Conservation (phyloP, 331 rosid species). For the Malus hybrid region DNA sequence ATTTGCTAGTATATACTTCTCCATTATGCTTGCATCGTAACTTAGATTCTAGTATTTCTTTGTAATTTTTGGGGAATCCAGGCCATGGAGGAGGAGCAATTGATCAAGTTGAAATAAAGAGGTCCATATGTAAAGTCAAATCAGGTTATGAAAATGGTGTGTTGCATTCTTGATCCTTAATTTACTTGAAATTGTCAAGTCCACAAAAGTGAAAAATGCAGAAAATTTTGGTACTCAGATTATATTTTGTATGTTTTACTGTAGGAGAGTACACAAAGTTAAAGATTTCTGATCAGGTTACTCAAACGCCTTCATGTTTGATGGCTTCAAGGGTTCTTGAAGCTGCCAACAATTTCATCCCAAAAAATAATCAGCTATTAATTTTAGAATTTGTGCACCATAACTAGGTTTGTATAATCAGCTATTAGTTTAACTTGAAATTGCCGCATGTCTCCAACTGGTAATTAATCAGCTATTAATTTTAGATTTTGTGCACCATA, state of each 20-base stretch:
- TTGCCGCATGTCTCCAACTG: too few species aligned
- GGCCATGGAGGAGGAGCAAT: background rate
- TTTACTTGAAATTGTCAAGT: background rate
- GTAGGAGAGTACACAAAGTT: background rate
- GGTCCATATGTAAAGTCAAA: background rate
- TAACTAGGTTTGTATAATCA: too few species aligned
- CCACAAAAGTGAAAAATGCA: background rate
- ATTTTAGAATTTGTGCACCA: too few species aligned
- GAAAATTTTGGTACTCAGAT: background rate
- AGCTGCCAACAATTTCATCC: background rate
- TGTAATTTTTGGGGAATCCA: background rate
- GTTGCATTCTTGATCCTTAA: background rate
- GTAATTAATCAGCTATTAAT: too few species aligned
- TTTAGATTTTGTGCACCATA: too few species aligned
- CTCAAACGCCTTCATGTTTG: background rate
- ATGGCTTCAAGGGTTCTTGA: background rate
- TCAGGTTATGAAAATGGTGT: background rate
- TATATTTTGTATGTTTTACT: background rate
- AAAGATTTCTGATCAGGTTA: background rate
- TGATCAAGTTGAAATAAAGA: background rate
- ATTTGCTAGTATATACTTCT: background rate
- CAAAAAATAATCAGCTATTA: too few species aligned
- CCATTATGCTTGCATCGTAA: background rate
- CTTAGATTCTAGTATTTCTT: background rate
- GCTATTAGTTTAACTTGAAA: too few species aligned